Evolutionary conservation across 257 asterid species (phyloP), one percentile per base, ranked within the genome.

Genomic region (Nicotiana benthamiana): DNA sequence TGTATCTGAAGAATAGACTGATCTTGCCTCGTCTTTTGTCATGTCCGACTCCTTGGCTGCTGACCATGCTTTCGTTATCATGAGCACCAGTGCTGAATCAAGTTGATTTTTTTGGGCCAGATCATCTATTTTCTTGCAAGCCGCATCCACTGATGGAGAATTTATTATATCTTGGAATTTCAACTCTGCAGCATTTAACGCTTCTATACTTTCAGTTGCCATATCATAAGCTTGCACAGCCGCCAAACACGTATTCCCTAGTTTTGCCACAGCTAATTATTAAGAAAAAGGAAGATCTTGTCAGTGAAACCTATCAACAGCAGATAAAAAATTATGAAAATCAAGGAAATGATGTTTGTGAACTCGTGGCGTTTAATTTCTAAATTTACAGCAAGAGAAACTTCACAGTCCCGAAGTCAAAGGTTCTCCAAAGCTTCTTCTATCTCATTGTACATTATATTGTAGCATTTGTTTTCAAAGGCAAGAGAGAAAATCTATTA

Each of bases 51-150:
- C 99, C 87, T 96, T 96, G 81, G 98, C 94, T 83, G 94, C 94
- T 46, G 99, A 90, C 99, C 99, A 96, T 81, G 98, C 98, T 87
- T 96, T 96, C 30, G 97, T 84, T 79, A 90, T 88, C 97, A 92
- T 89, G 85, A 93, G 97, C 75, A 90, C 95, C 81, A 96, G 79
- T 28, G 98, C 95, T 1, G 99, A 88, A 84, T 94, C 98, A 48
- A 96, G 94, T 87, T 94, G 93, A 84, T 92, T 92, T 84, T 90
- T 92, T 75, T 87, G 91, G 10, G 97, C 99, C 87, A 94, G 85
- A 85, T 86, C 89, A 83, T 94, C 99, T 79, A 96, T 96, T 87
- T 96, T 94, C 87, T 88, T 86, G 86, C 97, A 91, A 82, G 98
- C 97, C 83, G 91, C 96, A 86, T 90, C 97, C 46, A 96, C 82